Base-by-base conservation (phyloP, 2,329 filamentous ascomycete genomes). In the Ophiostoma ulmi region DNA sequence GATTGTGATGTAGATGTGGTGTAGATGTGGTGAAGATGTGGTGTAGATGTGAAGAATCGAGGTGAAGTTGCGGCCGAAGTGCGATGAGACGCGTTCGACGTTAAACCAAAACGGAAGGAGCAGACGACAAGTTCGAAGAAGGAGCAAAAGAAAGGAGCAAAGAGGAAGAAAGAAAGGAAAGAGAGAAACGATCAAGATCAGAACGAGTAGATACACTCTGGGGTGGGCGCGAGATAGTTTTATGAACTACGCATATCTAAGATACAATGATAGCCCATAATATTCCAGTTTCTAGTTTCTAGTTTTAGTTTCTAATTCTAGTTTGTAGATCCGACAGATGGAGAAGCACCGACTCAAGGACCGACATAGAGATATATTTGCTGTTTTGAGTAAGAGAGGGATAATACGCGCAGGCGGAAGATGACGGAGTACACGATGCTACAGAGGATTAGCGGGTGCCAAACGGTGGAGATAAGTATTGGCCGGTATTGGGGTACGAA, bases 361-460 rank as follows among this genome's bases (percentile, higher is more conserved):
- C 58, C n/a, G 44, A 48, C 44, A 20, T 48, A 48, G 44, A 48
- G 17, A 63, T 31, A 63, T 63, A 4, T 31, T 31, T 31, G 31
- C 31, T 31, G 31, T 31, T 31, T 31, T 31, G 48, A 26, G 58
- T 35, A 22, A 8, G 26, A 31, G 58, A 63, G 58, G 58, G 58
- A 63, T 63, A 63, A 61, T 63, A 35, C 26, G 58, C 26, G 58
- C 58, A 35, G 22, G n/a, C 58, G 26, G 58, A 63, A 63, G 58
- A 63, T 35, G 58, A 58, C 52, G 58, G 26, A 63, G 58, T 63
- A 63, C 58, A 63, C 55, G 55, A 61, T 63, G 14, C 58, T 63
- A 63, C 58, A 63, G 58, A 63, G 13, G 26, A 36, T 63, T 63
- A 20, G 58, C 26, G 58, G 58, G 26, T 31, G 26, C 26, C 6